A percentile compares a stretch with the other conserved stretches of the same genome.
phyloP scores from a whole-genome alignment of 2,329 filamentous ascomycete genomes.

The Cordyceps tenuipes region DNA sequence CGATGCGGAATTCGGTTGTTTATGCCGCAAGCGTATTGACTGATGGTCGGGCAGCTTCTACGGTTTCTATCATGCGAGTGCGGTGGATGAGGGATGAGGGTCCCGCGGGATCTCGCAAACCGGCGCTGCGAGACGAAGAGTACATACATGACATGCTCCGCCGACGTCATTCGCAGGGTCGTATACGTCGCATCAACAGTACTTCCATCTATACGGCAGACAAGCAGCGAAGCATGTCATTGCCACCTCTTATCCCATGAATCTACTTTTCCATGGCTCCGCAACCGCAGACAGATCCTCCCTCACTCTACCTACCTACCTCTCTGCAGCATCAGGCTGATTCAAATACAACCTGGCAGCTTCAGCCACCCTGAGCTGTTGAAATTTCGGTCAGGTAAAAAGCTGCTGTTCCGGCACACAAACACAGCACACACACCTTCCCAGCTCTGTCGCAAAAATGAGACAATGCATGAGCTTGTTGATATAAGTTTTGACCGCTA shows the following conservation, averaged over 20 bases:
- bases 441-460: background rate
- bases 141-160: background rate
- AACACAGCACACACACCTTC: background rate
- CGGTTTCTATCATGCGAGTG: background rate
- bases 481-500: constrained; percentile 4
- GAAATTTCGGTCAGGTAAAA: background rate
- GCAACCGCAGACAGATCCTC: background rate
- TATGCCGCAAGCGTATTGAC: background rate
- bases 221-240: background rate
- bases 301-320: background rate
- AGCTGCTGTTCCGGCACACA: background rate
- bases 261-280: background rate
- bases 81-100: background rate
- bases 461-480: constrained; percentile 1
- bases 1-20: constrained; percentile 3
- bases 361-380: background rate
- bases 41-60: background rate
- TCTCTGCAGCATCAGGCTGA: background rate
- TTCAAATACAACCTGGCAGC: background rate
- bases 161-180: constrained; percentile 1
- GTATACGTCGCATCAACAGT: background rate
- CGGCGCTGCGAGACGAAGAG: background rate
- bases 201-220: background rate
- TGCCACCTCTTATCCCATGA: background rate
- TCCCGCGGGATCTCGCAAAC: background rate